Conservation (phyloP, 1,284 basidiomycete genomes). For the Rhodotorula glutinis region DNA sequence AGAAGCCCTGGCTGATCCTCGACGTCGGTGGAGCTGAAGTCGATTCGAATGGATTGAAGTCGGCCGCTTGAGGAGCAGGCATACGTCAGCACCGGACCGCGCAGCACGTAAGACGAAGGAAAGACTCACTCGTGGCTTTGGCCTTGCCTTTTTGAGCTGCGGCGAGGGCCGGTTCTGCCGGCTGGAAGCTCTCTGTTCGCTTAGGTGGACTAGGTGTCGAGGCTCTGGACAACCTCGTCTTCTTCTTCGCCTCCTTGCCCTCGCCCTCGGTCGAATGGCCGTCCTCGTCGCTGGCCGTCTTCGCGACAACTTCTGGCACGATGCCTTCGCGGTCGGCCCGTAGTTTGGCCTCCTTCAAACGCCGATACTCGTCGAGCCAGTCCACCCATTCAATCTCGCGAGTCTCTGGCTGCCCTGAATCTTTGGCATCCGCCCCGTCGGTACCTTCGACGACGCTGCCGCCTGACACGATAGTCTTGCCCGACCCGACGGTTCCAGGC, state of each 20-base stretch:
- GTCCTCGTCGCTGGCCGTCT: constrained; percentile 4
- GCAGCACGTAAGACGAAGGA: too few relatives aligned
- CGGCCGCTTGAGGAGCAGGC: constrained; percentile 9
- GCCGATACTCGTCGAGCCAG: constrained; percentile 58
- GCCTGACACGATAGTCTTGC: constrained; percentile 8
- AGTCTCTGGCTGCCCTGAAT: background rate
- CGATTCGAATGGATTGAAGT: constrained; percentile 38
- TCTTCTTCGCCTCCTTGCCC: background rate
- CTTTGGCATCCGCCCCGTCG: background rate
- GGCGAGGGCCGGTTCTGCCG: constrained; percentile 18
- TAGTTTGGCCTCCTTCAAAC: constrained; percentile 57
- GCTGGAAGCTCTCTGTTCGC: constrained; percentile 3
- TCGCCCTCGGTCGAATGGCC: background rate
- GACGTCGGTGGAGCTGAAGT: constrained; percentile 18
- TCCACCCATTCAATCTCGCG: constrained; percentile 59
- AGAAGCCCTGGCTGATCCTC: constrained; percentile 14
- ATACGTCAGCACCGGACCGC: background rate
- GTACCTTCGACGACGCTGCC: constrained; percentile 29
- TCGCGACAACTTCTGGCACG: background rate
- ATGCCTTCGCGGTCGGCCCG: constrained; percentile 46
- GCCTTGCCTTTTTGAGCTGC: constrained; percentile 32
- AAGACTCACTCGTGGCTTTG: constrained; percentile 20
- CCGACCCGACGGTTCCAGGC: constrained; percentile 12
- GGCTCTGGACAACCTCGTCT: background rate
- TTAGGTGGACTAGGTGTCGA: constrained; percentile 11